Evolutionary conservation across 2,329 filamentous ascomycete genomes (phyloP).

Genomic region (Volutella citrinella): DNA sequence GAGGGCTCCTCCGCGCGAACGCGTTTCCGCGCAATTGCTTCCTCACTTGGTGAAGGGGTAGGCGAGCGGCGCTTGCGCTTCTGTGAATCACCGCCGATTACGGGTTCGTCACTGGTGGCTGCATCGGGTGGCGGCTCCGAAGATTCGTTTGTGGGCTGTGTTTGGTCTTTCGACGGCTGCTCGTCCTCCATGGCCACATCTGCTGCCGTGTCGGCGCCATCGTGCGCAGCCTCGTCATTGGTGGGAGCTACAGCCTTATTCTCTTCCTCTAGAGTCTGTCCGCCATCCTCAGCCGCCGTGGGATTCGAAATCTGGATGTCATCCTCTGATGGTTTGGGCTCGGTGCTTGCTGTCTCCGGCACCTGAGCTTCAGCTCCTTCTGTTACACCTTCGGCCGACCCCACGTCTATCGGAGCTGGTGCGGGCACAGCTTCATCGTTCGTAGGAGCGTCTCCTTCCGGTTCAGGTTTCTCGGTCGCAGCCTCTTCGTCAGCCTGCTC

Average conservation of each 20-base stretch:
- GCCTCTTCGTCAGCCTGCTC: slow-evolving; percentile 17
- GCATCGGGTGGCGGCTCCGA: too few species aligned
- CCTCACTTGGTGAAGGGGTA: slow-evolving; percentile 55
- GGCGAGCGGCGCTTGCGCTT: slow-evolving; percentile 67
- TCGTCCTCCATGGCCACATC: slow-evolving; percentile 9
- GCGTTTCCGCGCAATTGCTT: slow-evolving; percentile 55
- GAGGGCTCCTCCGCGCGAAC: slow-evolving; percentile 40
- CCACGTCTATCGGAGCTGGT: slow-evolving; percentile 11
- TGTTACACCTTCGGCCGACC: slow-evolving; percentile 6
- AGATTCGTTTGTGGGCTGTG: not conserved
- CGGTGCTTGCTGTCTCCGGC: slow-evolving; percentile 5
- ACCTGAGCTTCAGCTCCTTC: slow-evolving; percentile 14
- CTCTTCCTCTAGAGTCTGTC: slow-evolving; percentile 1
- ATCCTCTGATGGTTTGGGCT: slow-evolving; percentile 3
- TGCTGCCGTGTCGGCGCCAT: slow-evolving; percentile 1
- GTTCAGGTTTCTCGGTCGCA: slow-evolving; percentile 6
- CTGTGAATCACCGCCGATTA: slow-evolving; percentile 35
- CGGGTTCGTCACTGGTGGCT: slow-evolving; percentile 3
- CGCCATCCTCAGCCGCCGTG: slow-evolving; percentile 1
- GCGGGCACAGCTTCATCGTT: slow-evolving; percentile 8
- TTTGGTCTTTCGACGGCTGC: too few species aligned
- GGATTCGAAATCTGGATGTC: slow-evolving; percentile 1
- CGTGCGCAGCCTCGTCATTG: too few species aligned
- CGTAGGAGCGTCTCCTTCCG: too few species aligned
- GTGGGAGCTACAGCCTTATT: slow-evolving; percentile 14